These are phyloP conservation scores for Canavalia gladiata DNA, from an alignment of 306 rosid genomes.

Conservation along the genomic window DNA sequence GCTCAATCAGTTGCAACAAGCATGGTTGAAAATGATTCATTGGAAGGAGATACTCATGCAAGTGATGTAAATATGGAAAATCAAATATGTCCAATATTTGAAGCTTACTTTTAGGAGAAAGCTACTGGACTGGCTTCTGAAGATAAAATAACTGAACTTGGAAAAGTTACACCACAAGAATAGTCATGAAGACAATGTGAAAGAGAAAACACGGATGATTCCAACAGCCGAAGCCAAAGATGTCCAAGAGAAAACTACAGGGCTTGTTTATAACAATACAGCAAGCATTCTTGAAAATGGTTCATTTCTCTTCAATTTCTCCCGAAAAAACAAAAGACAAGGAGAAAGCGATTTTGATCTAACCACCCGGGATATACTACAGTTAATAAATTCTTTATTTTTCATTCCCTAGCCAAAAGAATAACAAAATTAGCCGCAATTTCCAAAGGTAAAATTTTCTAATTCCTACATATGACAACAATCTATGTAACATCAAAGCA, in stretches of 20 bases:
- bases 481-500: not conserved
- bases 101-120: slow-evolving; percentile 43
- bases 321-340: not conserved
- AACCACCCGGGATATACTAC: not conserved
- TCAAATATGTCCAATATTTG: slow-evolving; percentile 31
- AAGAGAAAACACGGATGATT: slow-evolving; percentile 46
- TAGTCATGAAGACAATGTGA: slow-evolving; percentile 33
- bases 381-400: not conserved
- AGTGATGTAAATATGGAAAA: slow-evolving; percentile 38
- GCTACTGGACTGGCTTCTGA: not conserved
- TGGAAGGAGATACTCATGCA: slow-evolving; percentile 44
- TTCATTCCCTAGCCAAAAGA: not conserved
- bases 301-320: not conserved
- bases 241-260: slow-evolving; percentile 37
- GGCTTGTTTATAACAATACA: no score
- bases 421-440: not conserved
- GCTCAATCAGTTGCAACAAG: slow-evolving; percentile 20
- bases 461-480: not conserved
- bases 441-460: not conserved
- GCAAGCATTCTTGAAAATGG: slow-evolving; percentile 15
- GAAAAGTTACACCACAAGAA: slow-evolving; percentile 26
- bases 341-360: not conserved
- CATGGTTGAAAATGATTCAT: slow-evolving; percentile 35
- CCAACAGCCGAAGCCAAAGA: slow-evolving; percentile 41
- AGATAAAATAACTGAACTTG: not conserved